Conservation (phyloP, 75 land plant species). For the Pinus albicaulis region DNA sequence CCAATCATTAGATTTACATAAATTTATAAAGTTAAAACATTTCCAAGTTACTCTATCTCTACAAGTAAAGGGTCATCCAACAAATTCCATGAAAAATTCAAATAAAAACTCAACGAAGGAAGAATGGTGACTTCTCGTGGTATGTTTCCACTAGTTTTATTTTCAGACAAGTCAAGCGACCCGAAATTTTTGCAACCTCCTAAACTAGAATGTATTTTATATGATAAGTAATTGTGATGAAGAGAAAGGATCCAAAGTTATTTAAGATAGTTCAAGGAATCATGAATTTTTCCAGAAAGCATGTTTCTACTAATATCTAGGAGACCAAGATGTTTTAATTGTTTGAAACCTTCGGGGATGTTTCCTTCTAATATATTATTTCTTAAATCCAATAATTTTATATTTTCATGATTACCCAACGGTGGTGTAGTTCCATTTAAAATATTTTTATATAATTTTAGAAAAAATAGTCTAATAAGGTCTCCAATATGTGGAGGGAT, state of each 20-base stretch:
- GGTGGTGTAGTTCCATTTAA: conserved; percentile 20
- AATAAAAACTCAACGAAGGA: neutral
- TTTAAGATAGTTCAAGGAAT: neutral
- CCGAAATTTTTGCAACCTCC: conserved; percentile 10
- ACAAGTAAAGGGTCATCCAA: conserved; percentile 7
- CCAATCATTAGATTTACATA: conserved; percentile 32
- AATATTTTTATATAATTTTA: conserved; percentile 16
- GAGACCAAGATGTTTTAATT: conserved; percentile 12
- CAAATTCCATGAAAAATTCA: conserved; percentile 21
- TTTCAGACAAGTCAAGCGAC: conserved; percentile 1
- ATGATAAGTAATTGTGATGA: conserved; percentile 11
- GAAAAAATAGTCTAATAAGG: neutral
- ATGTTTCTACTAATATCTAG: conserved; percentile 14
- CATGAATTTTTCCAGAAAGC: conserved; percentile 21
- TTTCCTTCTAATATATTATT: conserved; percentile 16
- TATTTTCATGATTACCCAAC: conserved; percentile 3
- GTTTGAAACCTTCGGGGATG: conserved; percentile 18
- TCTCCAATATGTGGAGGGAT: conserved; percentile 3
- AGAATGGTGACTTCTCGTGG: conserved; percentile 14
- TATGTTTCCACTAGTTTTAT: conserved; percentile 4
- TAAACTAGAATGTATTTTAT: conserved; percentile 10
- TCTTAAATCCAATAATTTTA: conserved; percentile 15
- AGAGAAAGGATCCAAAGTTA: conserved; percentile 6
- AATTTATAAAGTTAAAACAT: conserved; percentile 13
- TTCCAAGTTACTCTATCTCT: conserved; percentile 13